phyloP scores from a whole-genome alignment of 169 alveolate genomes.

The Eimeria praecox region DNA sequence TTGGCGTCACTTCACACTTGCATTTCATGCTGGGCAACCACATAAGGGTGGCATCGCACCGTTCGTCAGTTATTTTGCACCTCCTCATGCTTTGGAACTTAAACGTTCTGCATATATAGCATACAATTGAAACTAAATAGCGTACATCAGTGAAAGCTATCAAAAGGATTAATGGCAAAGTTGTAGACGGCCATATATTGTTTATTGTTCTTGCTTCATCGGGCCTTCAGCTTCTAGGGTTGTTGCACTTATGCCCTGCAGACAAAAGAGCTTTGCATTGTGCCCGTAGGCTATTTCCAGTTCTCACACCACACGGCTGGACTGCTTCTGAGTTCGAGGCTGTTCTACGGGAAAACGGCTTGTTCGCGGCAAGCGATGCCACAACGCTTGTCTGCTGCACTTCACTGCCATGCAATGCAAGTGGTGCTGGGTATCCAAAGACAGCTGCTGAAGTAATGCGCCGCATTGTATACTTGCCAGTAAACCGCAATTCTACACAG shows the following conservation, averaged over 20 bases:
- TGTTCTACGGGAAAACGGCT: constrained; percentile 59
- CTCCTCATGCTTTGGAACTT: not conserved
- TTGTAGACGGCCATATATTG: not conserved
- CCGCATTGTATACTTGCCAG: constrained; percentile 74
- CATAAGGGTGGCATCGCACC: not conserved
- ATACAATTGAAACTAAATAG: not conserved
- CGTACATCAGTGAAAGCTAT: not conserved
- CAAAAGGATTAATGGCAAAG: not conserved
- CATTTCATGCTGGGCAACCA: not conserved
- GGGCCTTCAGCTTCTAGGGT: not conserved
- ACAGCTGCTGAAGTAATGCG: constrained; percentile 43
- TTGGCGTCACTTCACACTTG: not conserved
- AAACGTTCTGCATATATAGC: not conserved
- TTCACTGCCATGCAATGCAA: not conserved
- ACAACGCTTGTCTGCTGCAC: constrained; percentile 60
- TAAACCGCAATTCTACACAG: constrained; percentile 33
- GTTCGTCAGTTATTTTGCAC: not conserved
- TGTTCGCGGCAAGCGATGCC: constrained; percentile 64
- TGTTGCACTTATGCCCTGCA: not conserved
- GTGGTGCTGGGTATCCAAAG: constrained; percentile 6
- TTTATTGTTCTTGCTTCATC: not conserved
- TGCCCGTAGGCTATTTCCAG: constrained; percentile 61
- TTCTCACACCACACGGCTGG: constrained; percentile 14
- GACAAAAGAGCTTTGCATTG: not conserved
- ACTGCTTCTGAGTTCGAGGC: constrained; percentile 25